phyloP scores from a whole-genome alignment of 164 flowering plant species.

The Brasenia schreberi region DNA sequence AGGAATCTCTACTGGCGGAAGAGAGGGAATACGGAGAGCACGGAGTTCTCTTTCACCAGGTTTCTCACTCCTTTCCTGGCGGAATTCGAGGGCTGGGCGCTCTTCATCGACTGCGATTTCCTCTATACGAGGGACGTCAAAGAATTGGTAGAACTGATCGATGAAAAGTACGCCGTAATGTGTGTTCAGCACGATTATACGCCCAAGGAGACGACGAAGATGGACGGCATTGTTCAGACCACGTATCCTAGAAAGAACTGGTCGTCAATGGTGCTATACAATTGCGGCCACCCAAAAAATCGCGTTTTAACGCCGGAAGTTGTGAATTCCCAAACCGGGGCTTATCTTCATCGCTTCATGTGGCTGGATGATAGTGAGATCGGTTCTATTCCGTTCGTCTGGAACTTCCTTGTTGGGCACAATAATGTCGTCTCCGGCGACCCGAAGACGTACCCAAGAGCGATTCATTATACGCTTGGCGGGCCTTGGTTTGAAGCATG shows the following conservation, averaged over 20 bases:
- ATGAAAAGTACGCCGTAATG: constrained; percentile 77
- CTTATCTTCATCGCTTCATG: constrained; percentile 78
- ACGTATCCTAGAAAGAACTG: constrained; percentile 88
- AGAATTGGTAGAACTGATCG: constrained; percentile 54
- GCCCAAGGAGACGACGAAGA: constrained; percentile 82
- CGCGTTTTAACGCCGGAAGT: constrained; percentile 52
- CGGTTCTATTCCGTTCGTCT: constrained; percentile 72
- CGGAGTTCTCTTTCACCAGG: constrained; percentile 79
- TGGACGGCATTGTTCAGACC: constrained; percentile 93
- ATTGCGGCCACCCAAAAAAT: constrained; percentile 83
- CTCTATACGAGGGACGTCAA: constrained; percentile 74
- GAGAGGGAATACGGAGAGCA: constrained; percentile 70
- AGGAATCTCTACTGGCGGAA: constrained; percentile 70
- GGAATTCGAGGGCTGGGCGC: constrained; percentile 69
- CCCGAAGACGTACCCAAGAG: constrained; percentile 46
- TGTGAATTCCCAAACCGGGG: constrained; percentile 69
- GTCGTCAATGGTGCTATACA: constrained; percentile 95
- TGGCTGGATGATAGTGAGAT: constrained; percentile 91
- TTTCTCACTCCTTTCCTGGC: constrained; percentile 80
- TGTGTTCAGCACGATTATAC: constrained; percentile 96
- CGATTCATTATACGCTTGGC: constrained; percentile 84
- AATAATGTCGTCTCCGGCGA: constrained; percentile 59
- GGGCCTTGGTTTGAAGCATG: constrained; percentile 97
- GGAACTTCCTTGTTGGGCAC: constrained; percentile 98
- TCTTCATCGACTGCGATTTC: constrained; percentile 96